Percentiles rank a stretch among this genome's conserved stretches.
Evolutionary conservation across 371 early-diverging fungal genomes (phyloP).

Genomic region (Batkoa obscura): DNA sequence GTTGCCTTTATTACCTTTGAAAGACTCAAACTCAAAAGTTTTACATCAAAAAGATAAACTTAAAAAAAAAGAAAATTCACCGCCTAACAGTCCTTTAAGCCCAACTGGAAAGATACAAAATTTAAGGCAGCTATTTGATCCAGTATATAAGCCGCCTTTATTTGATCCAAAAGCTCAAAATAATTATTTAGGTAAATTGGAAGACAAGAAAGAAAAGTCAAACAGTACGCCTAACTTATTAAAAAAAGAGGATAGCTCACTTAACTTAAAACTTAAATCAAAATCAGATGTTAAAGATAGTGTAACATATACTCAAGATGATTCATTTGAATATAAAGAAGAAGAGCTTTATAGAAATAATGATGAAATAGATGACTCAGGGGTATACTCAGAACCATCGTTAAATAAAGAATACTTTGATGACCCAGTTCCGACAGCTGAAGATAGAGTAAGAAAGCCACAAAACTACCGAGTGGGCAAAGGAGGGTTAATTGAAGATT

Average conservation of each 20-base stretch:
- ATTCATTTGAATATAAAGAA: too few species aligned
- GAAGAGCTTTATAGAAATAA: too few species aligned
- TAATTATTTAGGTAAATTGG: not conserved
- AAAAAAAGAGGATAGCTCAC: not conserved
- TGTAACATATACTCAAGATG: too few species aligned
- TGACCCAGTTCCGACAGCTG: not conserved
- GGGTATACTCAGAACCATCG: not conserved
- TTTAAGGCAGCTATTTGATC: not conserved
- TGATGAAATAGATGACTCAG: not conserved
- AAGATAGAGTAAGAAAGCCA: not conserved
- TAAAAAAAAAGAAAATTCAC: too few species aligned
- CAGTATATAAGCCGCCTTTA: not conserved
- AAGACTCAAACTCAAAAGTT: too few species aligned
- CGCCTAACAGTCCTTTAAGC: too few species aligned
- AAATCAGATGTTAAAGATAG: not conserved
- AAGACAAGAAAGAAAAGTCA: not conserved
- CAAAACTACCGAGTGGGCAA: not conserved
- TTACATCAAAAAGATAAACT: too few species aligned
- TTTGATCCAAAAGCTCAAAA: not conserved
- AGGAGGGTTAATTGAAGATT: constrained; percentile 3
- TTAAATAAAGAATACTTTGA: not conserved
- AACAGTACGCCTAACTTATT: not conserved
- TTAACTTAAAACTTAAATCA: not conserved
- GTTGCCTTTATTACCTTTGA: too few species aligned
- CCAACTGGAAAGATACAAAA: not conserved